Conservation (phyloP, 257 asterid species). For the Jasminum sambac region DNA sequence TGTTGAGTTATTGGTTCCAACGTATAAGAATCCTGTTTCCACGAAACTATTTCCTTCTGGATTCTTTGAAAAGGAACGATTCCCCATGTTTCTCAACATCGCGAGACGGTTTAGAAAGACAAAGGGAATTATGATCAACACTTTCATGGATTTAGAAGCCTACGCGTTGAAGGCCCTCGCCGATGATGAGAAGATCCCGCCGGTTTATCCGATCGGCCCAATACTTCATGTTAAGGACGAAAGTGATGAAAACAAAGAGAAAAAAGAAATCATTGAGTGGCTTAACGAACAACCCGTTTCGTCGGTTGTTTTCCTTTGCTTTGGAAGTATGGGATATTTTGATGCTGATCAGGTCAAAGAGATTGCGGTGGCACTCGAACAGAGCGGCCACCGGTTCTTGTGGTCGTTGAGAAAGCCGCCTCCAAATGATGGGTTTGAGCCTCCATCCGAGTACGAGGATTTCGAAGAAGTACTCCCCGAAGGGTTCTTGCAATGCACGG, state of each 20-base stretch:
- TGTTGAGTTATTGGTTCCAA: slow-evolving; percentile 21
- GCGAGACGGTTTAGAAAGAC: slow-evolving; percentile 21
- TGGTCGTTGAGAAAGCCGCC: slow-evolving; percentile 53
- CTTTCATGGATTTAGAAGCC: slow-evolving; percentile 49
- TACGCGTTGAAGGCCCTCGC: slow-evolving; percentile 27
- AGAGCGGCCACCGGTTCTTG: slow-evolving; percentile 39
- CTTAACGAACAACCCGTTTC: slow-evolving; percentile 41
- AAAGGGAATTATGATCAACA: slow-evolving; percentile 48
- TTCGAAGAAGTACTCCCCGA: slow-evolving; percentile 40
- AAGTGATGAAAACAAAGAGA: neutral
- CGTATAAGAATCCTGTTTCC: slow-evolving; percentile 31
- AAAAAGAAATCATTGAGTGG: slow-evolving; percentile 39
- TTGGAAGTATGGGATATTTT: slow-evolving; percentile 49
- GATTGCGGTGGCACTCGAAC: slow-evolving; percentile 44
- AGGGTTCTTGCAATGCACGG: slow-evolving; percentile 48
- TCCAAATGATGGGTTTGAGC: neutral
- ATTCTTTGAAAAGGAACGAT: neutral
- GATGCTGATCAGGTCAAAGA: slow-evolving; percentile 46
- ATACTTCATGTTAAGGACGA: slow-evolving; percentile 25
- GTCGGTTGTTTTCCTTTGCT: slow-evolving; percentile 51
- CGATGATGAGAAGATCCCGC: slow-evolving; percentile 15
- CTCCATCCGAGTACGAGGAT: slow-evolving; percentile 29
- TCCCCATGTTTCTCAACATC: neutral
- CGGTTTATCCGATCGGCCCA: slow-evolving; percentile 56
- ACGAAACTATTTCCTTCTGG: slow-evolving; percentile 35